phyloP scores from a whole-genome alignment of 371 early-diverging fungal genomes.

The Synchytrium microbalum region DNA sequence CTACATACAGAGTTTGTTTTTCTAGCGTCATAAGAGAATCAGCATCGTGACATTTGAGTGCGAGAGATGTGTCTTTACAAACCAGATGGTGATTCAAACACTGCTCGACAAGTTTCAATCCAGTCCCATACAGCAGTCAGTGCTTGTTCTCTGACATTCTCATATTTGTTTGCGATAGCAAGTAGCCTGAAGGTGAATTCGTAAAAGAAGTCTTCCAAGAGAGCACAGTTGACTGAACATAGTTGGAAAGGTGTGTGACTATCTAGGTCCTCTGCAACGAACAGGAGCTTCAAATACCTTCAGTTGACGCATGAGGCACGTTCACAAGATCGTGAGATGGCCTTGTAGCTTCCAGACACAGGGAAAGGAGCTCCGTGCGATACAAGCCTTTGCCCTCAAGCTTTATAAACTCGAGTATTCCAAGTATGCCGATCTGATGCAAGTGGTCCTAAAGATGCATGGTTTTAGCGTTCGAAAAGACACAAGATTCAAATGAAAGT shows the following conservation, averaged over 20 bases:
- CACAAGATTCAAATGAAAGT: too few species aligned
- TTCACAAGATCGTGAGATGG: conserved; percentile 5
- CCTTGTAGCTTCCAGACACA: conserved; percentile 12
- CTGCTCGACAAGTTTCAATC: neutral
- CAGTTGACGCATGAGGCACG: conserved; percentile 13
- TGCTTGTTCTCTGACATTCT: neutral
- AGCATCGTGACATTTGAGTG: too few species aligned
- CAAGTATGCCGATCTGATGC: conserved; percentile 3
- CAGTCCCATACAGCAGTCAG: conserved; percentile 1
- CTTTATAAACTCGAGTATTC: conserved; percentile 12
- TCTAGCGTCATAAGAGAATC: too few species aligned
- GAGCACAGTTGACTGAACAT: neutral
- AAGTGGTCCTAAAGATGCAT: neutral
- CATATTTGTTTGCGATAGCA: conserved; percentile 1
- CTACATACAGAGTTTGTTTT: neutral
- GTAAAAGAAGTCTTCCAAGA: neutral
- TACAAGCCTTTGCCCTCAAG: conserved; percentile 5
- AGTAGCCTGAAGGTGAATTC: conserved; percentile 4
- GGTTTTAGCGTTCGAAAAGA: neutral
- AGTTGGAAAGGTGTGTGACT: neutral
- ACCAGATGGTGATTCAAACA: neutral
- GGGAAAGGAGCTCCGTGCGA: conserved; percentile 9
- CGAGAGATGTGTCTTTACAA: too few species aligned
- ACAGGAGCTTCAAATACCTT: too few species aligned
- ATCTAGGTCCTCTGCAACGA: too few species aligned